Conservation (phyloP, 148 eudicot genomes). For the Rhododendron henanense region DNA sequence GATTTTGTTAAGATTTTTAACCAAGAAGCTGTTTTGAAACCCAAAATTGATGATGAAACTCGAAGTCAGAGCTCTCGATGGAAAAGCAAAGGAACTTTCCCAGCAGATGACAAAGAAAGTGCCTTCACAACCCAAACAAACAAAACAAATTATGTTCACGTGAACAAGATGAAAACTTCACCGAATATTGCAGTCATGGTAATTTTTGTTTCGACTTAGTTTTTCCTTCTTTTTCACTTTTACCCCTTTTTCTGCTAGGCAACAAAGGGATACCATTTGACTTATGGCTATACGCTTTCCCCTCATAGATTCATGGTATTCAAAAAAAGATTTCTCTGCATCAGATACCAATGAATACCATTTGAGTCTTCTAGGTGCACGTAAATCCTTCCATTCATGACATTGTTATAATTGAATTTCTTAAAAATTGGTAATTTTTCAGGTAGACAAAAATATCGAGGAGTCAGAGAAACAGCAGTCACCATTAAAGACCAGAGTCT, state of each 20-base stretch:
- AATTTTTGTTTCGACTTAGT: not conserved
- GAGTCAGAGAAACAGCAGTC: slow-evolving; percentile 23
- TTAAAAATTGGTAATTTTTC: slow-evolving; percentile 5
- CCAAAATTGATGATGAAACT: slow-evolving; percentile 18
- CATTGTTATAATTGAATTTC: not conserved
- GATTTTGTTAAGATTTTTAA: slow-evolving; percentile 71
- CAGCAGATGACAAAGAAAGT: slow-evolving; percentile 28
- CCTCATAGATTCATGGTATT: not conserved
- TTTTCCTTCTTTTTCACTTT: not conserved
- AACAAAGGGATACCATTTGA: not conserved
- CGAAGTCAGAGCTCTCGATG: slow-evolving; percentile 42
- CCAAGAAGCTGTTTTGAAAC: slow-evolving; percentile 39
- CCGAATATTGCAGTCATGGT: slow-evolving; percentile 42
- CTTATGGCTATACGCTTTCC: not conserved
- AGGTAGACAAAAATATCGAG: slow-evolving; percentile 40
- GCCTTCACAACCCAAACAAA: slow-evolving; percentile 12
- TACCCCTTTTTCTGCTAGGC: not conserved
- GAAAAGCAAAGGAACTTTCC: slow-evolving; percentile 18
- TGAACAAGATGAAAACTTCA: slow-evolving; percentile 17
- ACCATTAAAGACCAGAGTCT: slow-evolving; percentile 14
- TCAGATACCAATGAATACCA: not conserved
- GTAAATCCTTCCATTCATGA: not conserved
- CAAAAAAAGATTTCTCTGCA: not conserved
- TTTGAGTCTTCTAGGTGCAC: not conserved
- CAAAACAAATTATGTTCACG: slow-evolving; percentile 14